A percentile compares a stretch with the other conserved stretches of the same genome.
Evolutionary conservation across 106 monocot genomes (phyloP).

Genomic region (Platanthera guangdongensis): DNA sequence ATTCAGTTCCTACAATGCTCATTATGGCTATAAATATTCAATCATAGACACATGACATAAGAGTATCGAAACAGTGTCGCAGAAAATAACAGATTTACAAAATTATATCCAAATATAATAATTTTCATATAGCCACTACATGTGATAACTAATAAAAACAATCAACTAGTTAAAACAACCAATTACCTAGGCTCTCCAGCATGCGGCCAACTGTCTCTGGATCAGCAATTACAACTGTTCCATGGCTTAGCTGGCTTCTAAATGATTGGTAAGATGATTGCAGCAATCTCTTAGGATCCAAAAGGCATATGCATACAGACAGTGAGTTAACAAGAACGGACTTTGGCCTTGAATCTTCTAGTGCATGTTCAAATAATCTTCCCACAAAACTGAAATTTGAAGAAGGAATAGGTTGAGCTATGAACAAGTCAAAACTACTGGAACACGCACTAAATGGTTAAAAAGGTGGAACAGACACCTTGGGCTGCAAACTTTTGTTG

Average conservation of each 20-base stretch:
- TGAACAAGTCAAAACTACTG: not conserved
- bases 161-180: not conserved
- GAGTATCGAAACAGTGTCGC: not conserved
- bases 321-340: constrained; percentile 81
- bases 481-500: constrained; percentile 73
- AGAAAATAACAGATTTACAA: not conserved
- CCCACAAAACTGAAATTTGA: constrained; percentile 65
- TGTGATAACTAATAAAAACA: not conserved
- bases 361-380: constrained; percentile 63
- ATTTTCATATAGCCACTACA: not conserved
- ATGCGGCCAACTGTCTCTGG: constrained; percentile 72
- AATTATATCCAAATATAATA: not conserved
- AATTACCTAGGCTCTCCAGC: constrained; percentile 58
- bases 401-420: not conserved
- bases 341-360: constrained; percentile 72
- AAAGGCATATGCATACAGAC: constrained; percentile 78
- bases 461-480: constrained; percentile 27
- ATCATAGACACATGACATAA: not conserved
- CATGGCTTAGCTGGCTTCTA: constrained; percentile 64
- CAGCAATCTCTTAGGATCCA: constrained; percentile 72
- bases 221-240: constrained; percentile 53
- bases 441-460: not conserved
- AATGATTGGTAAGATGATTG: constrained; percentile 61
- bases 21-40: too few relatives aligned
- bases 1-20: too few relatives aligned